Conservation (phyloP, 345 rosid genomes). For the Citrus sp. region DNA sequence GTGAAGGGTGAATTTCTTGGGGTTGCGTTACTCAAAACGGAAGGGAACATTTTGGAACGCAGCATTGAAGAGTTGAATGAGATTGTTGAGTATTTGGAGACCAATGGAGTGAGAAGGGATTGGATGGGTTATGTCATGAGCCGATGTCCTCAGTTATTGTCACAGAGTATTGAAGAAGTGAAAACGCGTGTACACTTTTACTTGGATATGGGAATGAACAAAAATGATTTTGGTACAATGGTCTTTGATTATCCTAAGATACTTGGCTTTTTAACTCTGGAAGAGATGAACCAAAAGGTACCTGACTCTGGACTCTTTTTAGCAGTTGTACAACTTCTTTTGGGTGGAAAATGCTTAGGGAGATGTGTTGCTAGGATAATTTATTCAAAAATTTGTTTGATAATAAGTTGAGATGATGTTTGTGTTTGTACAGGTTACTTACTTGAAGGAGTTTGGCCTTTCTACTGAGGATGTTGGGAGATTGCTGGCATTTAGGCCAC, state of each 20-base stretch:
- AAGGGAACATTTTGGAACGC: slow-evolving; percentile 55
- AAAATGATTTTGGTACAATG: slow-evolving; percentile 90
- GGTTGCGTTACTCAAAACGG: slow-evolving; percentile 57
- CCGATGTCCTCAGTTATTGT: slow-evolving; percentile 64
- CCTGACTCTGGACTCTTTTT: not conserved
- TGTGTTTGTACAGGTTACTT: slow-evolving; percentile 52
- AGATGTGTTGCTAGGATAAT: not conserved
- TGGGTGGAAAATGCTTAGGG: not conserved
- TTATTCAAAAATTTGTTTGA: not conserved
- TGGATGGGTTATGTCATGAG: slow-evolving; percentile 91
- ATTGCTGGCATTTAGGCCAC: slow-evolving; percentile 81
- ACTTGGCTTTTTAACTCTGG: slow-evolving; percentile 57
- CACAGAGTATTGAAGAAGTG: slow-evolving; percentile 60
- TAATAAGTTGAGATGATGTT: not conserved
- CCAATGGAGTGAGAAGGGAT: slow-evolving; percentile 70
- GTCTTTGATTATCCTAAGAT: slow-evolving; percentile 78
- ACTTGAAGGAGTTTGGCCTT: slow-evolving; percentile 88
- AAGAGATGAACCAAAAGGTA: slow-evolving; percentile 90
- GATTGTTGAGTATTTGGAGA: slow-evolving; percentile 66
- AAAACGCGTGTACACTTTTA: slow-evolving; percentile 61
- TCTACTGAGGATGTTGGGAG: slow-evolving; percentile 64
- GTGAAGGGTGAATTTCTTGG: slow-evolving; percentile 78
- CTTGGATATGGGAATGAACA: slow-evolving; percentile 75
- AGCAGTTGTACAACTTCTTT: not conserved
- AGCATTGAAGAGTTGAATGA: slow-evolving; percentile 48